Percentiles rank a stretch among this genome's conserved stretches.
phyloP scores from a whole-genome alignment of 2,329 filamentous ascomycete species.

The Aureobasidium lini region DNA sequence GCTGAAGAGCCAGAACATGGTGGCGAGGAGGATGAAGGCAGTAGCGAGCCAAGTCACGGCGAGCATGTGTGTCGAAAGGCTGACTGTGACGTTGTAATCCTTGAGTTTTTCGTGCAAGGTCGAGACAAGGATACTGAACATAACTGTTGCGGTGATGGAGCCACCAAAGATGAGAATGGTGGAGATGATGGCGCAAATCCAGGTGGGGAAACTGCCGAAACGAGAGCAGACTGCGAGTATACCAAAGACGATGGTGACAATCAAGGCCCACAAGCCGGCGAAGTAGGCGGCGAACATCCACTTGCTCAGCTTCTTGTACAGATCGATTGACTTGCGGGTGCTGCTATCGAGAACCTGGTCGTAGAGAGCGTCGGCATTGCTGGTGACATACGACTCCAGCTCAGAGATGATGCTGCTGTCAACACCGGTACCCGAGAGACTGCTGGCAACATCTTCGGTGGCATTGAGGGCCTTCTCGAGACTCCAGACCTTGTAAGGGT shows the following conservation, averaged over 20 bases:
- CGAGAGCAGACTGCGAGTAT: slow-evolving; percentile 78
- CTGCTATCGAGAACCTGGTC: slow-evolving; percentile 52
- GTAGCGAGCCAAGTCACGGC: slow-evolving; percentile 70
- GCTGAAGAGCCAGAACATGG: slow-evolving; percentile 85
- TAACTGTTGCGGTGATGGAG: slow-evolving; percentile 65
- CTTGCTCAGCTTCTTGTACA: slow-evolving; percentile 65
- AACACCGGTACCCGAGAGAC: slow-evolving; percentile 18
- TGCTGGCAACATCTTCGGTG: slow-evolving; percentile 9
- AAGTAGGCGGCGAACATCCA: slow-evolving; percentile 82
- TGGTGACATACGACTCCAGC: slow-evolving; percentile 43
- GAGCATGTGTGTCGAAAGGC: slow-evolving; percentile 63
- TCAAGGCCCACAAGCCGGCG: slow-evolving; percentile 62
- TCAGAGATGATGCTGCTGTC: slow-evolving; percentile 33
- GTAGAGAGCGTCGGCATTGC: slow-evolving; percentile 26
- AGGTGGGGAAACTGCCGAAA: slow-evolving; percentile 74
- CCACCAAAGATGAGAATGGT: slow-evolving; percentile 55
- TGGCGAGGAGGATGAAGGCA: slow-evolving; percentile 65
- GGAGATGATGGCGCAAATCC: slow-evolving; percentile 58
- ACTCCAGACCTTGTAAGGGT: slow-evolving; percentile 59
- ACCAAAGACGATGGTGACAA: slow-evolving; percentile 66
- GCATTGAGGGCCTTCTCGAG: slow-evolving; percentile 47
- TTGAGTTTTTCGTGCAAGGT: slow-evolving; percentile 60
- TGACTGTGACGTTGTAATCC: slow-evolving; percentile 61
- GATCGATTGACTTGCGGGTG: slow-evolving; percentile 59
- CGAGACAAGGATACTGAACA: slow-evolving; percentile 62